A percentile compares a stretch with the other conserved stretches of the same genome.
Evolutionary conservation across 1,139 yeast species (phyloP).

Genomic region (Diutina neorugosa): DNA sequence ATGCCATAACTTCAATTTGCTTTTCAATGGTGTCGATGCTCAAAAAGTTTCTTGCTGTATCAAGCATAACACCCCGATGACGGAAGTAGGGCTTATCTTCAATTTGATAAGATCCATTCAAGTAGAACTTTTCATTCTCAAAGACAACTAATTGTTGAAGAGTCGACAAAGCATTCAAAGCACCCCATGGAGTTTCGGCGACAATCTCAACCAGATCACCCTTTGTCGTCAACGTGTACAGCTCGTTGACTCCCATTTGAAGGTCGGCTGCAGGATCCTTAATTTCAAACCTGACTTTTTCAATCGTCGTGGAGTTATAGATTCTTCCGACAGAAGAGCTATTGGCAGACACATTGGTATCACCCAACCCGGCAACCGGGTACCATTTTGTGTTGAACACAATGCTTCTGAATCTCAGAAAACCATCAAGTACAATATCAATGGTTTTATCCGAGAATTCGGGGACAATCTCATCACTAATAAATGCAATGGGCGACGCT

Average conservation of each 20-base stretch:
- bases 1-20: conserved; percentile 32
- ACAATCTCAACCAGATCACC: conserved; percentile 13
- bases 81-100: conserved; percentile 26
- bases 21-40: conserved; percentile 17
- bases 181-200: conserved; percentile 33
- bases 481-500: background rate
- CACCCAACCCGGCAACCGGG: background rate
- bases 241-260: conserved; percentile 31
- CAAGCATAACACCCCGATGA: conserved; percentile 36
- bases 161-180: conserved; percentile 31
- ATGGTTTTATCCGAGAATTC: background rate
- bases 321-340: background rate
- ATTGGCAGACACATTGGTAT: background rate
- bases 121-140: conserved; percentile 11
- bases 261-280: conserved; percentile 18
- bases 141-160: conserved; percentile 30
- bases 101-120: conserved; percentile 26
- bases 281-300: conserved; percentile 10
- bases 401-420: background rate
- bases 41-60: conserved; percentile 31
- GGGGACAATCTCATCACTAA: background rate
- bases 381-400: background rate
- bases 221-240: conserved; percentile 14
- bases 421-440: background rate
- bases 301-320: background rate